Evolutionary conservation across 192 early-diverging fungal genomes (phyloP), one percentile per base, ranked within the genome.

Genomic region (Geosiphon pyriformis): DNA sequence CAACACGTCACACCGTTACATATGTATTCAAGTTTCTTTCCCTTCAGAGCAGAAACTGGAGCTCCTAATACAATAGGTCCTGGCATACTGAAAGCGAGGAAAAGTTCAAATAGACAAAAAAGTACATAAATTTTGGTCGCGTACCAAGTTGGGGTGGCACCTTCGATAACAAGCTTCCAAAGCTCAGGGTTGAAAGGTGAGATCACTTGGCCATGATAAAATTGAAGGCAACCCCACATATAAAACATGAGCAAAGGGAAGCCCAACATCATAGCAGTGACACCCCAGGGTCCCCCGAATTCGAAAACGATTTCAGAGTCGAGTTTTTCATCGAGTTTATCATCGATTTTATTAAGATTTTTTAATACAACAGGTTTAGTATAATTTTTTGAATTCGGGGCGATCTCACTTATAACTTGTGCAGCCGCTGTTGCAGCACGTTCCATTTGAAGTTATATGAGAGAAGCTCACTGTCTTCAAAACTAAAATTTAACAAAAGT

Each of bases 221-320:
- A 80, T 73, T 87, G 82, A 42, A 90, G 74, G 64, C 84, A 90
- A 37, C 86, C 76, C 78, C 83, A 88, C 64, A 87, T 82, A 70
- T 90, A 90, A 65, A 79, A 85, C 88, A 90, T 90, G 35, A 88
- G 74, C 49, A 76, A 63, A 54, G 88, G 88, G 67, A 90, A 88
- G 23, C 86, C 83, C 25, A 87, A 46, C 76, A 90, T 88, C 85
- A 90, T 90, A 25, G 83, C 82, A 11, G 77, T 74, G 10, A 82
- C 82, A 27, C 88, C 88, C 26, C 80, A 54, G 4, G 87, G 85
- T 15, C 88, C 88, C 72, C 87, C 87, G 68, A 90, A 90, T 75
- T 90, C 88, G 59, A 82, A 79, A 49, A 87, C 78, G 54, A 90
- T 78, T 70, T 80, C 80, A 62, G 72, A 80, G 68, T 88, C 87